Percentiles rank a stretch among this genome's conserved stretches.
These are phyloP conservation scores for Candida xiaguanensis DNA, from an alignment of 805 yeast species.

Conservation along the genomic window DNA sequence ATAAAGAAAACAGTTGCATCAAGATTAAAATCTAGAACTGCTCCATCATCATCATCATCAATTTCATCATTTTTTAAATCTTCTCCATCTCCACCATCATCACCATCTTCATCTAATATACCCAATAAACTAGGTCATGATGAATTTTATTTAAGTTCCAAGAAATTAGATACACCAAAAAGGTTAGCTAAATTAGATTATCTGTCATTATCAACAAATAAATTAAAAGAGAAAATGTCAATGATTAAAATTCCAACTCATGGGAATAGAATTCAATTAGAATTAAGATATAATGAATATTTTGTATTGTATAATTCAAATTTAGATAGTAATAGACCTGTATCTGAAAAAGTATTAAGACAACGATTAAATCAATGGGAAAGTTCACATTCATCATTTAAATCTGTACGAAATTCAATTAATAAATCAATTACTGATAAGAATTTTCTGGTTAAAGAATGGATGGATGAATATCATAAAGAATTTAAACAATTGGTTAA, in stretches of 20 bases:
- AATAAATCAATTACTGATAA: conserved; percentile 39
- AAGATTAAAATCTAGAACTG: conserved; percentile 8
- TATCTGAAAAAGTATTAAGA: conserved; percentile 50
- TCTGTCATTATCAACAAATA: conserved; percentile 52
- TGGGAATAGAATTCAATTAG: conserved; percentile 65
- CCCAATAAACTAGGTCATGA: conserved; percentile 16
- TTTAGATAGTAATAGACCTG: conserved; percentile 67
- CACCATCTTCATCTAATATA: not conserved
- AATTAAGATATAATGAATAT: conserved; percentile 72
- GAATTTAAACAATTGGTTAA: conserved; percentile 38
- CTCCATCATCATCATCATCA: conserved; percentile 11
- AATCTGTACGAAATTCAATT: conserved; percentile 15
- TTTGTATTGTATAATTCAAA: conserved; percentile 78
- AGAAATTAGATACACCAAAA: conserved; percentile 21
- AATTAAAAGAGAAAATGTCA: conserved; percentile 57
- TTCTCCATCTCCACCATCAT: not conserved
- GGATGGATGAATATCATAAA: conserved; percentile 37
- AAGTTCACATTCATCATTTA: conserved; percentile 33
- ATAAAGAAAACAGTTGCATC: conserved; percentile 10
- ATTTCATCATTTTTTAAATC: conserved; percentile 31
- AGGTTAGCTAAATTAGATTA: conserved; percentile 65
- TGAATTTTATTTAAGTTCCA: conserved; percentile 29
- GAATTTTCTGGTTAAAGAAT: conserved; percentile 42
- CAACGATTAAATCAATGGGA: conserved; percentile 70
- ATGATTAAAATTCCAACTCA: conserved; percentile 51